These are phyloP conservation scores for Elsinoe fawcettii DNA, from an alignment of 2,329 filamentous ascomycete genomes.

Conservation along the genomic window DNA sequence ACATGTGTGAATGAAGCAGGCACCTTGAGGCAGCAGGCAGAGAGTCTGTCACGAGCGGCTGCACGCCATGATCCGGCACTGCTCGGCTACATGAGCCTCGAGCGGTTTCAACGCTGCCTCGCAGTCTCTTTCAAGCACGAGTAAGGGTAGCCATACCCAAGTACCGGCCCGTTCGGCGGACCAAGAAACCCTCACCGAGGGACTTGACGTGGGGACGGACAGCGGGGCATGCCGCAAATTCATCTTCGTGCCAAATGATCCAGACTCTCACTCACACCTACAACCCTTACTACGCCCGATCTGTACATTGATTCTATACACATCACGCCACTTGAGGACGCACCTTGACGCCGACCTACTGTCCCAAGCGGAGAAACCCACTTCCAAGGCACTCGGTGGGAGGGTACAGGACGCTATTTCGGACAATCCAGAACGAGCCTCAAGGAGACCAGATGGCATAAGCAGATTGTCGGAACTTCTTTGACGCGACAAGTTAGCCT, in stretches of 20 bases:
- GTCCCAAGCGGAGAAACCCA: background rate
- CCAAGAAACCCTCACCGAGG: constrained; percentile 1
- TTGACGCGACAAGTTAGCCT: constrained; percentile 6
- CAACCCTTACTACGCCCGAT: background rate
- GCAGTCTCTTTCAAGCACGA: background rate
- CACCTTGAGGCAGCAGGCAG: background rate
- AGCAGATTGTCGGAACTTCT: background rate
- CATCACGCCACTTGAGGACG: background rate
- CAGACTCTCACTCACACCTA: background rate
- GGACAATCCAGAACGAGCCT: background rate
- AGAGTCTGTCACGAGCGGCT: background rate
- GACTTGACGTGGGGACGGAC: background rate
- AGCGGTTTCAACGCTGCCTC: background rate
- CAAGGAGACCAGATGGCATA: background rate
- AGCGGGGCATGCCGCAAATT: constrained; percentile 5
- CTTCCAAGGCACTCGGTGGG: background rate
- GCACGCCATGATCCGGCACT: background rate
- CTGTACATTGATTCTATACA: background rate
- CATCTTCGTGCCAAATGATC: background rate
- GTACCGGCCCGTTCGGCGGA: constrained; percentile 4
- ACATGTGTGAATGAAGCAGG: background rate
- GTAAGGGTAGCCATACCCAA: background rate
- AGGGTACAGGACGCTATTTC: background rate
- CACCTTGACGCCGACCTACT: background rate
- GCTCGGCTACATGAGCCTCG: constrained; percentile 1